Evolutionary conservation across 2,329 filamentous ascomycete species (phyloP), one percentile per base, ranked within the genome.

Genomic region (Chaetomium sp.): DNA sequence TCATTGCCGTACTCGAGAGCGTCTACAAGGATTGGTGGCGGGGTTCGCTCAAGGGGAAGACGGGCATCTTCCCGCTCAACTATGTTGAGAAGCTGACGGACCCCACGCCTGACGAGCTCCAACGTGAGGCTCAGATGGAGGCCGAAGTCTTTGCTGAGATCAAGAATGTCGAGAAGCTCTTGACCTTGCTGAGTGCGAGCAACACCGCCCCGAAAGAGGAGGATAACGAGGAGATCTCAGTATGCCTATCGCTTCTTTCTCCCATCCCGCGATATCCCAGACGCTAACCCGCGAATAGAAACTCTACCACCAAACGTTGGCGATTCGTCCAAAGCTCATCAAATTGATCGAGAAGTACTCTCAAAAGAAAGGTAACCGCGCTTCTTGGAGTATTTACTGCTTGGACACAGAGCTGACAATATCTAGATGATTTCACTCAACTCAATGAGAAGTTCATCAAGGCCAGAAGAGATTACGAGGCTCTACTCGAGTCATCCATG

Each of bases 1-100:
- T 98, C 49, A 99, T 99, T 76, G 94, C 95, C 1, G 95, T 99
- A 19, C 83, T 99, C 49, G 95, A 98, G 78, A 97, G 93, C 1
- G 95, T 98, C 1, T 99, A 96, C 81, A 99, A 98, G 78, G 95
- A 99, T 77, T 99, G 95, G 95, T 99, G 95, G 95, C 94, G 96
- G 72, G 95, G 95, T 1, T 96, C 93, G 50, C 81, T 99, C 65
- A 88, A 93, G 74, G 95, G 95, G 23, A 92, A 97, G 77, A 97
- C 93, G 7, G 95, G 95, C 71, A 99, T 99, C 69, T 99, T 99
- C 78, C 95, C 95, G 7, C 85, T 99, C 69, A 99, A 99, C 80
- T 99, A 99, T 74, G 95, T 99, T 19, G 95, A 99, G 80, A 99
- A 99, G 78, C 82, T 99, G 69, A 88, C 93, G 62, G 95, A 99